A percentile compares a stretch with the other conserved stretches of the same genome.
Evolutionary conservation across 179 eudicot species (phyloP).

Genomic region (Nepenthes alata): DNA sequence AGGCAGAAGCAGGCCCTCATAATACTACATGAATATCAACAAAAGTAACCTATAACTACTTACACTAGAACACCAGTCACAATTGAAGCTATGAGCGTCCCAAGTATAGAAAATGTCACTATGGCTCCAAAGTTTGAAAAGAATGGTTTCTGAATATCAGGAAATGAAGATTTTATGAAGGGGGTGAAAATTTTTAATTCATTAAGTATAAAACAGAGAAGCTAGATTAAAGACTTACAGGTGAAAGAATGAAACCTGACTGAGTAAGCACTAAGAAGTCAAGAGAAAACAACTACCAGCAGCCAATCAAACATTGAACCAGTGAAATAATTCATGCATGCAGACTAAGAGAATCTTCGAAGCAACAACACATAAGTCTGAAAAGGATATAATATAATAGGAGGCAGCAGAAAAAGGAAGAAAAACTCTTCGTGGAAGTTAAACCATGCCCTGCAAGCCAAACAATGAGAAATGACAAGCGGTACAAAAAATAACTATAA

Average conservation of each 20-base stretch:
- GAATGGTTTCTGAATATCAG: conserved; percentile 82
- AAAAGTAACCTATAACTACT: conserved; percentile 20
- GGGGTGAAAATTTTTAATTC: background rate
- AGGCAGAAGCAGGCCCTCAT: conserved; percentile 8
- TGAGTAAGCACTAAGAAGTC: conserved; percentile 58
- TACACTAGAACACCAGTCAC: conserved; percentile 93
- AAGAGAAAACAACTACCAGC: conserved; percentile 31
- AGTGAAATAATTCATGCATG: background rate
- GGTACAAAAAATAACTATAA: background rate
- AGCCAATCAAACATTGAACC: conserved; percentile 2
- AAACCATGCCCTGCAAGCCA: conserved; percentile 75
- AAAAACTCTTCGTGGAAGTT: conserved; percentile 99
- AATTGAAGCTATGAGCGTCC: conserved; percentile 80
- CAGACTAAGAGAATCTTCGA: conserved; percentile 1
- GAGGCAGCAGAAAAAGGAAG: conserved; percentile 92
- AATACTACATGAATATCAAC: background rate
- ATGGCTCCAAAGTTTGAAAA: conserved; percentile 99
- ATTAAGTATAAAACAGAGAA: background rate
- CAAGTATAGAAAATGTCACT: conserved; percentile 79
- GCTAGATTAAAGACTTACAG: conserved; percentile 45
- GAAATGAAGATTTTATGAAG: background rate
- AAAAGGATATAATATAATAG: conserved; percentile 96
- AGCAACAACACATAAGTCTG: background rate
- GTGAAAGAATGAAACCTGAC: conserved; percentile 92
- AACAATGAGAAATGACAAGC: background rate